Percentiles rank a stretch among this genome's conserved stretches.
Evolutionary conservation across 2,329 filamentous ascomycete species (phyloP).

Genomic region (Fusarium annulatum): DNA sequence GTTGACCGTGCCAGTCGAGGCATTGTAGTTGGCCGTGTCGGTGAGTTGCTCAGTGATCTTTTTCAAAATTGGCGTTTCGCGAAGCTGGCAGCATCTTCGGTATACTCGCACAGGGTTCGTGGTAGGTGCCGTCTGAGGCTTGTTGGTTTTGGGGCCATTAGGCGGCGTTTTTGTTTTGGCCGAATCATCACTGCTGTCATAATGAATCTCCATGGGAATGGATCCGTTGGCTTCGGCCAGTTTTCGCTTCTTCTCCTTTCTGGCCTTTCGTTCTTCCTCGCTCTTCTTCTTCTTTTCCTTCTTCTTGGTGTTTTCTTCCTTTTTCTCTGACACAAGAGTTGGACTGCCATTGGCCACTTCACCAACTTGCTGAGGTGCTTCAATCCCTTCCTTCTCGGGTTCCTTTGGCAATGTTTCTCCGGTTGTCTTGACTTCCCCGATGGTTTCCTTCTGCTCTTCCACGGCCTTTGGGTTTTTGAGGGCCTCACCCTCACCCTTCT

Average conservation of each 20-base stretch:
- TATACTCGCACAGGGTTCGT: slow-evolving; percentile 95
- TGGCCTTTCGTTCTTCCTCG: slow-evolving; percentile 90
- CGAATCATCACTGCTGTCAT: slow-evolving; percentile 74
- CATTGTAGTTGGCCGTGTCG: slow-evolving; percentile 72
- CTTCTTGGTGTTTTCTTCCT: slow-evolving; percentile 70
- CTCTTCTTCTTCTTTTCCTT: slow-evolving; percentile 97
- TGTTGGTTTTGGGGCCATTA: slow-evolving; percentile 35
- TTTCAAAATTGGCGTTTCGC: slow-evolving; percentile 92
- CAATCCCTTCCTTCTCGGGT: slow-evolving; percentile 51
- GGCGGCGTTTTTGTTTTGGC: slow-evolving; percentile 39
- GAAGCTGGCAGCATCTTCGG: slow-evolving; percentile 89
- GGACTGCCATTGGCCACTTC: slow-evolving; percentile 42
- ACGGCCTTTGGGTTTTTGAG: slow-evolving; percentile 73
- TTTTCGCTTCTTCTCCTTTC: slow-evolving; percentile 87
- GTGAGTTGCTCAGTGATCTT: slow-evolving; percentile 90
- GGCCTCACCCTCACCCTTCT: slow-evolving; percentile 79
- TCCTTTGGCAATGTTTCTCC: slow-evolving; percentile 55
- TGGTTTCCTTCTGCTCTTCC: slow-evolving; percentile 60
- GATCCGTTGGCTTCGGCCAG: slow-evolving; percentile 89
- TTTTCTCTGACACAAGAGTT: slow-evolving; percentile 37
- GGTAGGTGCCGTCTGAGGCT: slow-evolving; percentile 68
- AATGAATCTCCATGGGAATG: slow-evolving; percentile 83
- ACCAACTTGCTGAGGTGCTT: slow-evolving; percentile 39
- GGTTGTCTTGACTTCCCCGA: slow-evolving; percentile 54
- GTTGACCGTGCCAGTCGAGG: slow-evolving; percentile 79